Base-by-base conservation (phyloP, 2,329 filamentous ascomycete species). In the Cyphellophora europaea region DNA sequence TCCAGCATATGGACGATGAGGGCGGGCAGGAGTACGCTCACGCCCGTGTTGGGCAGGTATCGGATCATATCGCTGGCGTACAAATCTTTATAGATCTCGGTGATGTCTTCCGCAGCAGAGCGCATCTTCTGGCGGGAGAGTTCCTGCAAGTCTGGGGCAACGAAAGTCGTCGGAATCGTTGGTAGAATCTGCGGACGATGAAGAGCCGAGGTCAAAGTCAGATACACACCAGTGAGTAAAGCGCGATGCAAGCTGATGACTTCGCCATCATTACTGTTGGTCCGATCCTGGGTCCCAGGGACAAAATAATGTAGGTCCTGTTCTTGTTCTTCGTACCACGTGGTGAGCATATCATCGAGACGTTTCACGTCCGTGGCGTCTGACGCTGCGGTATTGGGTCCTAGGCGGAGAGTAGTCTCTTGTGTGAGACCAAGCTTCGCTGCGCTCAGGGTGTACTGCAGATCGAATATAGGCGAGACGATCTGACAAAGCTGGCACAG, bases 1-100 rank as follows among this genome's bases (percentile, higher is more conserved):
- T 94, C 86, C 5, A 94, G 72, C 12, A 95, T 72, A 53, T 94
- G 88, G 36, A 93, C 93, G 48, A 94, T 93, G 63, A 94, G 89
- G 13, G 88, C 87, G 0, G 88, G 88, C 2, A 94, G 72, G 4
- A 95, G 77, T 27, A 93, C 86, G 0, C 88, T 94, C 6, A 94
- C 87, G 25, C 87, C 87, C 0, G 86, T 89, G 0, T 87, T 94
- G 2, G 88, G 87, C 6, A 94, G 72, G 51, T 77, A 93, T 38
- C 72, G 74, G 43, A 89, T 86, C 10, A 94, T 69, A 32, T 79
- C 74, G 30, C 79, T 65, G 21, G 71, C 68, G 53, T 86, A 80
- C 29, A 95, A 67, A 45, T 86, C 79, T 30, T 81, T 74, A 1
- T 84, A 82, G 58, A 93, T 88, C 37, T 74, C 75, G 2, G 88